phyloP scores from a whole-genome alignment of 2,329 filamentous ascomycete species.

The Fusarium praegraminearum region DNA sequence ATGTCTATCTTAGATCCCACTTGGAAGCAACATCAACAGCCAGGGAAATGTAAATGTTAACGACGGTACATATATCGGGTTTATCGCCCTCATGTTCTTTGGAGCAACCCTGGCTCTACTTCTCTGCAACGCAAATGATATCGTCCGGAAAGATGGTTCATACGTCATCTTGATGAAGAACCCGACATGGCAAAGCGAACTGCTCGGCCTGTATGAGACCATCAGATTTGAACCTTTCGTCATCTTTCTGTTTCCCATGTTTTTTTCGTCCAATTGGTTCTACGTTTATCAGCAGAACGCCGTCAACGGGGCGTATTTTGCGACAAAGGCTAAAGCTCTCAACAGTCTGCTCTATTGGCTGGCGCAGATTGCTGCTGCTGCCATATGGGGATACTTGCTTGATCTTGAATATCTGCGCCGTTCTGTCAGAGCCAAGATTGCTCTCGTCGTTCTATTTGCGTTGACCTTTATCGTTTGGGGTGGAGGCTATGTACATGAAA shows the following conservation, averaged over 20 bases:
- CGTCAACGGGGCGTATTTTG: conserved; percentile 77
- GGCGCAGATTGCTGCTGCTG: conserved; percentile 79
- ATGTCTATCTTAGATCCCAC: conserved; percentile 56
- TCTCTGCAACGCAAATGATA: conserved; percentile 76
- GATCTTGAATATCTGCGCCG: conserved; percentile 72
- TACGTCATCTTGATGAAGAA: conserved; percentile 90
- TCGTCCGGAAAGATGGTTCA: conserved; percentile 82
- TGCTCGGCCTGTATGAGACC: conserved; percentile 80
- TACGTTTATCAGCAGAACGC: conserved; percentile 83
- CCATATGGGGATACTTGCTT: conserved; percentile 77
- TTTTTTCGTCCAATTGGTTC: conserved; percentile 85
- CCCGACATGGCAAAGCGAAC: conserved; percentile 84
- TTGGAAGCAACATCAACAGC: conserved; percentile 38
- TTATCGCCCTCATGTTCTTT: conserved; percentile 81
- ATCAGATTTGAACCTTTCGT: conserved; percentile 76
- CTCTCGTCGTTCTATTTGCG: conserved; percentile 71
- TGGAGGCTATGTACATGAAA: conserved; percentile 83
- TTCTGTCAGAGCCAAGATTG: conserved; percentile 73
- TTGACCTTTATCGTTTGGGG: conserved; percentile 86
- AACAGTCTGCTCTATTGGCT: conserved; percentile 78
- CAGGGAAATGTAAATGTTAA: conserved; percentile 58
- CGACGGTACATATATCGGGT: conserved; percentile 86
- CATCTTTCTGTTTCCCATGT: conserved; percentile 81
- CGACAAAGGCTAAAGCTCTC: conserved; percentile 77
- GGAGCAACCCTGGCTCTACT: conserved; percentile 77